Base-by-base conservation (phyloP, 148 eudicot genomes). In the Hydrangea macrophylla region DNA sequence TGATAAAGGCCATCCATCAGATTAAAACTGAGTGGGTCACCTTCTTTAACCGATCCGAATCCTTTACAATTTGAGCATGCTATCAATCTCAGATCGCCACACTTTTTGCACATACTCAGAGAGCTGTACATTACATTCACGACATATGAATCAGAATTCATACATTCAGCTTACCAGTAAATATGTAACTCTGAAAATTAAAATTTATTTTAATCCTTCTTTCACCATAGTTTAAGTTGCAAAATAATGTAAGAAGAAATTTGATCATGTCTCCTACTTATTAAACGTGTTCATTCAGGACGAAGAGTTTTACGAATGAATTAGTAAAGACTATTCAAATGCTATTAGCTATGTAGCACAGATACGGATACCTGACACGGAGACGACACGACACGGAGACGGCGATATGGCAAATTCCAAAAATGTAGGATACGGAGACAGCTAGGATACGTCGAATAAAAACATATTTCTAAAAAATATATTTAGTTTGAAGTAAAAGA, bases 21-120 rank as follows among this genome's bases (percentile, higher is more conserved):
- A 70, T 72, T 70, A 5, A 88, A 37, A 62, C 71, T 79, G 58
- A 88, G 81, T 22, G 73, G 65, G 22, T 80, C 85, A 7, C 83
- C 86, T 67, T 78, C 71, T 71, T 67, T 76, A 32, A 83, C 26
- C 1, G 67, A 68, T 5, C 95, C 97, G 11, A 78, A 67, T 32
- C 97, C 97, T 69, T 69, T 86, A 73, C 97, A 91, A 27, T 42
- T 76, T 39, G 76, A 57, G 80, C 97, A 91, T 31, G 90, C 85
- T 69, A 88, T 81, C 73, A 81, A 40, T 79, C 70, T 88, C 67
- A 91, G 73, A 71, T 88, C 90, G 18, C 97, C 97, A 44, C 95
- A 91, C 82, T 70, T 77, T 51, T 80, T 88, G 79, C 97, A 88
- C 97, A 88, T 88, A 9, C 88, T 84, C 30, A 88, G 50, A 7